A percentile compares a stretch with the other conserved stretches of the same genome.
Evolutionary conservation across 2,329 filamentous ascomycete species (phyloP).

Genomic region (Cladosporium halotolerans): DNA sequence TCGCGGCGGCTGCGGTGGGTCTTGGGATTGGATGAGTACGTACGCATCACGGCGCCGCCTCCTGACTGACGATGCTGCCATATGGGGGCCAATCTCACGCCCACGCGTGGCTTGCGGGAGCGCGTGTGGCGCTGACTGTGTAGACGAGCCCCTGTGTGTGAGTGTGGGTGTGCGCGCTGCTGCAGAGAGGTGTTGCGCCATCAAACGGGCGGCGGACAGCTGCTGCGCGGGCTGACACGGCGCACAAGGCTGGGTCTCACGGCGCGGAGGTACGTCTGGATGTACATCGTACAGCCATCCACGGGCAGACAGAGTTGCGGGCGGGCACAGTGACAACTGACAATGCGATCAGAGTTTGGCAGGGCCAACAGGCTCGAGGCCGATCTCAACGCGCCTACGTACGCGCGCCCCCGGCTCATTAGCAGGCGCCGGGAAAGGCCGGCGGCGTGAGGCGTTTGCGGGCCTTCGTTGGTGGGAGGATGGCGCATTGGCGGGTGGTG

Average conservation of each 20-base stretch:
- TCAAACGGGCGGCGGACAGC: no score
- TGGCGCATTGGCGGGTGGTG: no score
- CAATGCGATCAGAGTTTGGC: background rate
- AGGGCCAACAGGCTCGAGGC: background rate
- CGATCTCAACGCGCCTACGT: constrained; percentile 8
- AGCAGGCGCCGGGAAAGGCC: background rate
- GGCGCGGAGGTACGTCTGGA: no score
- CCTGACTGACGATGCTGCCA: background rate
- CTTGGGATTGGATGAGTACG: constrained; percentile 2
- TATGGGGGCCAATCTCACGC: background rate
- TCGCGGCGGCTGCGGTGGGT: constrained; percentile 6
- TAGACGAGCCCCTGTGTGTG: background rate
- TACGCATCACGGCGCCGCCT: background rate
- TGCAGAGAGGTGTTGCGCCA: no score
- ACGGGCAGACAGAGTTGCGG: background rate
- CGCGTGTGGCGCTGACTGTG: background rate
- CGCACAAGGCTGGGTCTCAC: no score
- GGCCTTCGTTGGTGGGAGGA: no score
- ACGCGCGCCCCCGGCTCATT: background rate
- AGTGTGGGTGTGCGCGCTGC: no score
- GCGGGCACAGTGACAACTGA: background rate
- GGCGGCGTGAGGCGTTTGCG: background rate
- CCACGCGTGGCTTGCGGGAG: constrained; percentile 9
- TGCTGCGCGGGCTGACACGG: no score
- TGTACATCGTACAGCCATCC: background rate